Evolutionary conservation across 1,139 yeast genomes (phyloP).

Genomic region (Blastobotrys indianensis): DNA sequence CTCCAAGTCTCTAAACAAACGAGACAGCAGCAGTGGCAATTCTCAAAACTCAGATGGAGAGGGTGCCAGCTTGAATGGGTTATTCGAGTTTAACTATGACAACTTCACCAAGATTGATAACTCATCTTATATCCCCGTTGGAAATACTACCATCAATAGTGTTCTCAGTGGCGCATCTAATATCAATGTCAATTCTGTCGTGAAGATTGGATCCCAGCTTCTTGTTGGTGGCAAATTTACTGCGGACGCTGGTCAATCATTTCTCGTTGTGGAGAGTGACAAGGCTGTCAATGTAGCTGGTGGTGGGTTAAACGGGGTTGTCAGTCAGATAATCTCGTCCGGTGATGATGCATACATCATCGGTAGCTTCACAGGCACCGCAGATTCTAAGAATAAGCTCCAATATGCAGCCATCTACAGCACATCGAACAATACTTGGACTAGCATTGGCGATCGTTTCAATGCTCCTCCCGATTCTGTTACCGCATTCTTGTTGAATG

Average conservation of each 20-base stretch:
- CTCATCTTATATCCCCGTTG: constrained; percentile 42
- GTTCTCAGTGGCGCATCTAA: constrained; percentile 36
- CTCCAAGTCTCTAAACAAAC: constrained; percentile 14
- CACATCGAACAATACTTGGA: constrained; percentile 22
- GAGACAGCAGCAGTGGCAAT: constrained; percentile 11
- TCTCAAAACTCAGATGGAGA: constrained; percentile 22
- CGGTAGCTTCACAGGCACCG: constrained; percentile 38
- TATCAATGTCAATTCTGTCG: constrained; percentile 39
- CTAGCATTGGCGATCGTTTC: constrained; percentile 26
- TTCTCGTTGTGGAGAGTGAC: constrained; percentile 15
- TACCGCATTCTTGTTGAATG: constrained; percentile 24
- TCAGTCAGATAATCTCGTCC: constrained; percentile 27
- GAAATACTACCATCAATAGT: constrained; percentile 63
- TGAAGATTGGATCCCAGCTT: constrained; percentile 30
- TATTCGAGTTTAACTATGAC: constrained; percentile 72
- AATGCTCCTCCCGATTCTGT: constrained; percentile 26
- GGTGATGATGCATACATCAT: constrained; percentile 29
- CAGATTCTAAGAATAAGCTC: constrained; percentile 26
- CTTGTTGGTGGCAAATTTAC: constrained; percentile 49
- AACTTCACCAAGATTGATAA: constrained; percentile 51
- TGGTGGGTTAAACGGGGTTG: constrained; percentile 39
- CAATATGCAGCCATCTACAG: constrained; percentile 28
- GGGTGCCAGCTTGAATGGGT: constrained; percentile 50
- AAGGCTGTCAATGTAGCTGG: constrained; percentile 15
- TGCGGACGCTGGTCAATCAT: constrained; percentile 28